Percentiles rank a stretch among this genome's conserved stretches.
Evolutionary conservation across 2,329 filamentous ascomycete genomes (phyloP).

Genomic region (Paraconiothyrium brasiliense): DNA sequence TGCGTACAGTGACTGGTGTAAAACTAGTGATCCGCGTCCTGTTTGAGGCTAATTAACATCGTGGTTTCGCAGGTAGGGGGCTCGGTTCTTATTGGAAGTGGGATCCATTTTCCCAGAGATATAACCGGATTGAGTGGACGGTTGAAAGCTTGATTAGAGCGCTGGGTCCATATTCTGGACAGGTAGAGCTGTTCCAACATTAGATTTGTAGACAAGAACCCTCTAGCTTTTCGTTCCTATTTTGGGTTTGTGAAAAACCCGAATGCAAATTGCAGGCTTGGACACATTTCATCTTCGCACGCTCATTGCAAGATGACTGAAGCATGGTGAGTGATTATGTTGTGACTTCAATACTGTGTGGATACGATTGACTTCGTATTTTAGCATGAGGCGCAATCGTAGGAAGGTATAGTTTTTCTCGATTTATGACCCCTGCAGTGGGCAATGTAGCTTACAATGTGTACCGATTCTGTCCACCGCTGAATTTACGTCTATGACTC

Average conservation of each 20-base stretch:
- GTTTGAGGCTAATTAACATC: constrained; percentile 13
- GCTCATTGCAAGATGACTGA: too few species aligned
- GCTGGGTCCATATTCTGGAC: background rate
- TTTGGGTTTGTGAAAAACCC: too few species aligned
- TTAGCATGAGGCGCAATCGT: too few species aligned
- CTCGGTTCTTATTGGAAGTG: background rate
- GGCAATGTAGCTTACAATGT: background rate
- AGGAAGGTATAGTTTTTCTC: too few species aligned
- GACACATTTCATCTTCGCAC: too few species aligned
- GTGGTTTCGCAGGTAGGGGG: background rate
- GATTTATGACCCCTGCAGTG: background rate
- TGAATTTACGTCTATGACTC: background rate
- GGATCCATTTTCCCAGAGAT: constrained; percentile 9
- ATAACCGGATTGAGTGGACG: constrained; percentile 13
- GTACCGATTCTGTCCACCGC: background rate
- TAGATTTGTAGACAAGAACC: background rate
- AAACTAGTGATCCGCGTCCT: background rate
- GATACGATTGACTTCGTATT: too few species aligned
- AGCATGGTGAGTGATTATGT: too few species aligned
- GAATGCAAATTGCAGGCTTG: too few species aligned
- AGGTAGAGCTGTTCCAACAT: background rate
- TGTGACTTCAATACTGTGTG: too few species aligned
- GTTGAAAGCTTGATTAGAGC: constrained; percentile 7
- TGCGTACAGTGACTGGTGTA: background rate
- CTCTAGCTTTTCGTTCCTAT: too few species aligned